These are phyloP conservation scores for Pseudocercospora macadamiae DNA, from an alignment of 2,329 filamentous ascomycete species.

Conservation along the genomic window DNA sequence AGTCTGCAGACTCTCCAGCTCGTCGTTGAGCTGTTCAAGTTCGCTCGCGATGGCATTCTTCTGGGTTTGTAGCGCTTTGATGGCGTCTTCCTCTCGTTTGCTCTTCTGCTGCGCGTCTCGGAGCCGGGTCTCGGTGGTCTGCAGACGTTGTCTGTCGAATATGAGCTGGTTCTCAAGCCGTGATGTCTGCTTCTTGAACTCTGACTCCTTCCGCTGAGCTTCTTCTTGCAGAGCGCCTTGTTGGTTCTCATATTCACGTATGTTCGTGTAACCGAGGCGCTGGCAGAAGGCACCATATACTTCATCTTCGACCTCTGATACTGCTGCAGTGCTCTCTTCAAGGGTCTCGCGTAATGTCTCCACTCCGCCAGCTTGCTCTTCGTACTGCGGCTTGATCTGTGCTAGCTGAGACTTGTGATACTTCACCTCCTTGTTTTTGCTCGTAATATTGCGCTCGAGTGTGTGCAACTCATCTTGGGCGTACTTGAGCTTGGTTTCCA, in stretches of 20 bases:
- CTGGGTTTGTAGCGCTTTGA: constrained; percentile 70
- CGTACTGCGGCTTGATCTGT: constrained; percentile 76
- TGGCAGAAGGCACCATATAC: constrained; percentile 85
- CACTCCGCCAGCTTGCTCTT: constrained; percentile 70
- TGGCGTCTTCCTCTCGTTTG: constrained; percentile 67
- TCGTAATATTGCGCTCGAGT: constrained; percentile 79
- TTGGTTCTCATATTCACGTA: constrained; percentile 90
- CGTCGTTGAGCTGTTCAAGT: constrained; percentile 72
- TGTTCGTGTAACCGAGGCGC: constrained; percentile 82
- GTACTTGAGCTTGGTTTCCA: constrained; percentile 75
- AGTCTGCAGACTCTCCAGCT: constrained; percentile 75
- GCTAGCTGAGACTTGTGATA: constrained; percentile 72
- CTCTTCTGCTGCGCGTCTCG: constrained; percentile 68
- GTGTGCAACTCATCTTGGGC: constrained; percentile 75
- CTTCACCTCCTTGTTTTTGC: constrained; percentile 80
- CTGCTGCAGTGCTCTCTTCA: constrained; percentile 61
- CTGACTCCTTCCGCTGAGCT: constrained; percentile 79
- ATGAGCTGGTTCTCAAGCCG: constrained; percentile 63
- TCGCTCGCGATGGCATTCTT: constrained; percentile 74
- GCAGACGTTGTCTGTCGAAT: constrained; percentile 71
- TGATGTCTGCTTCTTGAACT: constrained; percentile 79
- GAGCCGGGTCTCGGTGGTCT: constrained; percentile 70
- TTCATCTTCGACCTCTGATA: constrained; percentile 82
- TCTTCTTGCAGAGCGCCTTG: constrained; percentile 93
- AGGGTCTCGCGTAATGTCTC: constrained; percentile 63